Conservation (phyloP, 2,329 filamentous ascomycete genomes). For the Epichloe scottii region DNA sequence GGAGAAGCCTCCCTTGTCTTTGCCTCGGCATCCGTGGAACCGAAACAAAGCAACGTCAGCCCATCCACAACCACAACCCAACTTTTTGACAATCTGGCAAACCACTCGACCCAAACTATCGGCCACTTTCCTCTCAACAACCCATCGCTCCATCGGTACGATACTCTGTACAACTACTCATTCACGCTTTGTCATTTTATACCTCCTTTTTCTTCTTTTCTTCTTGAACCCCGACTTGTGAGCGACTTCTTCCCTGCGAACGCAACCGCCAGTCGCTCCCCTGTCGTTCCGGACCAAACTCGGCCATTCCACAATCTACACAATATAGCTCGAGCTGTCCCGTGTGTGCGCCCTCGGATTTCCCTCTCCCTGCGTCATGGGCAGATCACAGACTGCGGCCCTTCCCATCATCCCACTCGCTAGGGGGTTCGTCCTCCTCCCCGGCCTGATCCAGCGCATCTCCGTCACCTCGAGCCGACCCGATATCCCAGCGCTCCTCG, state of each 20-base stretch:
- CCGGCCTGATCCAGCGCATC: conserved; percentile 74
- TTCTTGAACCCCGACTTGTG: neutral
- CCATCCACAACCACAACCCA: no score
- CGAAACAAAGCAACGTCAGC: no score
- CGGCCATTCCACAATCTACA: neutral
- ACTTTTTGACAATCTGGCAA: no score
- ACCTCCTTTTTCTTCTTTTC: neutral
- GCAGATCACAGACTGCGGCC: conserved; percentile 28
- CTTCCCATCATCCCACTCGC: conserved; percentile 75
- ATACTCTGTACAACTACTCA: neutral
- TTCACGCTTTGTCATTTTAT: neutral
- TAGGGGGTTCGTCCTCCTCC: conserved; percentile 69
- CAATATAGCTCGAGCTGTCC: neutral
- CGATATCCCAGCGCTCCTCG: conserved; percentile 79
- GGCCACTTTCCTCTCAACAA: neutral
- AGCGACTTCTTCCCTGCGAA: neutral
- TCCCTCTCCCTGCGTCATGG: conserved; percentile 19
- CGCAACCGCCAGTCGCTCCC: neutral
- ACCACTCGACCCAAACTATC: neutral
- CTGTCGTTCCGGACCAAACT: neutral
- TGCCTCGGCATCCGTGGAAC: conserved; percentile 1
- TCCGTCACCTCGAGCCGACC: conserved; percentile 66
- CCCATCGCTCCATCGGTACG: neutral
- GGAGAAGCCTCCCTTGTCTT: neutral
- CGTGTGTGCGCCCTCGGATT: neutral